phyloP scores from a whole-genome alignment of 2,329 filamentous ascomycete genomes.

The Scleromitrula shiraiana region DNA sequence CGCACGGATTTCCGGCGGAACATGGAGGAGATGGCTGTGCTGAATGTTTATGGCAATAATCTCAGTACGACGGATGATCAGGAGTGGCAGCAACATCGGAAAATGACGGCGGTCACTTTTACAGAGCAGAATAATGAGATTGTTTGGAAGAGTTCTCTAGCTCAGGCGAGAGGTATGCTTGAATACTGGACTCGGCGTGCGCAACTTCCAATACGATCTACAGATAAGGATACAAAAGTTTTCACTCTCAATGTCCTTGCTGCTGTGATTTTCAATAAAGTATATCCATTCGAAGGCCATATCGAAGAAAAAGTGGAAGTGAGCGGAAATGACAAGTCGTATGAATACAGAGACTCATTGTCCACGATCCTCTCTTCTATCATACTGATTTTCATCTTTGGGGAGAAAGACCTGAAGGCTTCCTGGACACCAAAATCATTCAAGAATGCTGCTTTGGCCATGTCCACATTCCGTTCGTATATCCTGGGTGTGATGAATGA shows the following conservation, averaged over 20 bases:
- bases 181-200: not conserved
- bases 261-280: slow-evolving; percentile 4
- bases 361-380: not conserved
- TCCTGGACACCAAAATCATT: not conserved
- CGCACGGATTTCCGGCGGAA: not conserved
- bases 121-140: not conserved
- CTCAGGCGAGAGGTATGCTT: not conserved
- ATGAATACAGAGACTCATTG: not conserved
- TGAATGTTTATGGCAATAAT: slow-evolving; percentile 1
- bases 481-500: slow-evolving; percentile 1
- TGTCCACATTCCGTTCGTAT: not conserved
- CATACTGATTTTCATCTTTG: not conserved
- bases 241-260: slow-evolving; percentile 2
- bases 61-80: not conserved
- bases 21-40: slow-evolving; percentile 4
- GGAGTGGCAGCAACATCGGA: not conserved
- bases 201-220: not conserved
- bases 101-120: slow-evolving; percentile 2
- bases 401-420: not conserved
- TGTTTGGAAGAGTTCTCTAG: not conserved
- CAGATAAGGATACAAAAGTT: not conserved
- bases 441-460: not conserved
- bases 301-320: not conserved
- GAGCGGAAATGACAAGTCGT: not conserved
- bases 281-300: not conserved